Evolutionary conservation across 495 filamentous ascomycete genomes (phyloP), one percentile per base, ranked within the genome.

Genomic region (Cladorrhinum samala): DNA sequence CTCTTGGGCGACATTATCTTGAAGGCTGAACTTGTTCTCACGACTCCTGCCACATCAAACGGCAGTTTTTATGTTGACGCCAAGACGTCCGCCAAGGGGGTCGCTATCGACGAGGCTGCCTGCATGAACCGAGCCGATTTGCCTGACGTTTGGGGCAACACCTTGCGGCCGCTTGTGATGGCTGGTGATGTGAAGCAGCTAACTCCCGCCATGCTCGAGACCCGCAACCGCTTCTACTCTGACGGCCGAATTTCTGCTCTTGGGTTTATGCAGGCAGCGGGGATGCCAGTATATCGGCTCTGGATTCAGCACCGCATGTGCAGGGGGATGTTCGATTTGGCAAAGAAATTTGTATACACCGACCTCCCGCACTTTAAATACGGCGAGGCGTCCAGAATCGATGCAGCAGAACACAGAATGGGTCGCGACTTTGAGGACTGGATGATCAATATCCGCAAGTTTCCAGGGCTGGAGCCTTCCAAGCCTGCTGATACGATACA

Each of bases 101-200:
- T 79, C 40, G 49, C 52, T 1, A 40, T 62, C 2, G 55, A 62
- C 17, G 52, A 62, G 36, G 59, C 52, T 1, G 52, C 39, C 30
- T 50, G 30, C 18, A 53, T 58, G 27, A 33, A 46, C 46, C 43
- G 49, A 13, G 38, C 55, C 16, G 52, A 62, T 30, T 44, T 62
- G 0, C 23, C 11, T 21, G 37, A 1, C 9, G 43, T 62, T 6
- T 62, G 49, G 49, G 59, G 59, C 21, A 62, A 62, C 18, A 53
- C 52, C 9, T 40, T 58, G 1, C 18, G 48, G 17, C 59, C 52
- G 3, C 24, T 43, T 23, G 2, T 50, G 39, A 14, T 62, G 11
- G 52, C 21, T 3, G 55, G 59, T 11, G 52, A 58, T 23, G 37
- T 41, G 7, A 30, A 36, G 49, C 46, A 62, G 46, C 46, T 55